Percentiles rank a stretch among this genome's conserved stretches.
Evolutionary conservation across 345 rosid genomes (phyloP).

Genomic region (Cardiospermum halicacabum): DNA sequence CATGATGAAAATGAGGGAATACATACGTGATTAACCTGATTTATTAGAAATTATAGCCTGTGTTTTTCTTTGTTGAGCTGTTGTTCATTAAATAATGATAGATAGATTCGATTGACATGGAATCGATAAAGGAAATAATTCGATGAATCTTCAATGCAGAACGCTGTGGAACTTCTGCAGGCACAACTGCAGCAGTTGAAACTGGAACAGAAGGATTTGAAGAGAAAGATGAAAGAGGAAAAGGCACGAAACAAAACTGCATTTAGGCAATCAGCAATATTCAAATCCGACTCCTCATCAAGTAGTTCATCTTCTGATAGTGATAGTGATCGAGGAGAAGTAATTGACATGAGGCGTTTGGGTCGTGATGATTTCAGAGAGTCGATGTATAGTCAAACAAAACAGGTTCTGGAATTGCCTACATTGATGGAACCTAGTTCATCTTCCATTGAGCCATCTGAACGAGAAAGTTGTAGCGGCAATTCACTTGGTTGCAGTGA

Average conservation of each 20-base stretch:
- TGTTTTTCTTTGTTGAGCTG: not conserved
- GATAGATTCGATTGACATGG: not conserved
- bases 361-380: conserved; percentile 14
- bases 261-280: conserved; percentile 24
- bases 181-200: conserved; percentile 46
- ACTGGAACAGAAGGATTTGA: conserved; percentile 46
- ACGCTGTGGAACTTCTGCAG: conserved; percentile 41
- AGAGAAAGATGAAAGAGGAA: conserved; percentile 46
- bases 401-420: not conserved
- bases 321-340: conserved; percentile 49
- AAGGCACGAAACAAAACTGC: conserved; percentile 36
- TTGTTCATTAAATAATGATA: not conserved
- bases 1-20: too few species aligned
- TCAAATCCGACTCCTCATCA: conserved; percentile 23
- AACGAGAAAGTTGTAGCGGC: not conserved
- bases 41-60: too few species aligned
- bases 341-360: conserved; percentile 43
- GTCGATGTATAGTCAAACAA: not conserved
- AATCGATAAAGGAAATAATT: not conserved
- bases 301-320: conserved; percentile 31
- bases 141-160: conserved; percentile 31
- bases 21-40: too few species aligned
- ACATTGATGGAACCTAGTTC: not conserved
- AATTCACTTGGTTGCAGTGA: not conserved
- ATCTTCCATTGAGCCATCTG: conserved; percentile 2